Evolutionary conservation across 2,329 filamentous ascomycete species (phyloP), one percentile per base, ranked within the genome.

Genomic region (Penicillium fuscoglaucum): DNA sequence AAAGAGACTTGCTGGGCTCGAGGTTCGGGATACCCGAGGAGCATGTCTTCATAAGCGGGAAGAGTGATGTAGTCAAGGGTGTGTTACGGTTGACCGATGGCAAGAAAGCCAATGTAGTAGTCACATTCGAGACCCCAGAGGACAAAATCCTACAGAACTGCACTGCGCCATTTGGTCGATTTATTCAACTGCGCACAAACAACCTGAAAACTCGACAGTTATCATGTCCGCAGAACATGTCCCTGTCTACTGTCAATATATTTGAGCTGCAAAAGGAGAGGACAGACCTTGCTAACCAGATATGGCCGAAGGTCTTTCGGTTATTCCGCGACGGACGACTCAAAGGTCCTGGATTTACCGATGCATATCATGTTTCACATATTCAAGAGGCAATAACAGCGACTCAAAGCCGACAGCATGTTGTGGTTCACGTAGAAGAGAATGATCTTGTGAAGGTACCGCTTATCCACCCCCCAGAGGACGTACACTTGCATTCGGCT

Each of bases 181-280:
- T 76, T 31, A 59, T 77, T 15, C 70, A 74, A 26, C 57, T 76
- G 47, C 62, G 61, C 8, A 65, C 62, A 35, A 59, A 44, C 9
- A 54, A 64, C 9, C 45, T 60, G 9, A 61, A 15, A 28, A 8
- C 15, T 6, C 26, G 35, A 47, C 15, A 3, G 0, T 44, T 54
- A 4, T 50, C 50, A 10, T 47, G 37, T 6, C 21, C 53, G 0
- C 61, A 46, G 12, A 62, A 66, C 24, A 51, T 59, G 4, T 49
- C 50, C 2, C 60, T 67, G 44, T 61, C 63, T 1, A 57, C 59
- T 8, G 55, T 68, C 6, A 58, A 65, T n/a, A 45, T 67, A 2
- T 50, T 57, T 8, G 49, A 57, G 3, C 39, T 68, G 1, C 40
- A 44, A n/a, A 61, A n/a, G 5, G 55, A 59, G 9, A 58, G 29